Conservation (phyloP, 139 green algal genomes). For the Micractinium conductrix region DNA sequence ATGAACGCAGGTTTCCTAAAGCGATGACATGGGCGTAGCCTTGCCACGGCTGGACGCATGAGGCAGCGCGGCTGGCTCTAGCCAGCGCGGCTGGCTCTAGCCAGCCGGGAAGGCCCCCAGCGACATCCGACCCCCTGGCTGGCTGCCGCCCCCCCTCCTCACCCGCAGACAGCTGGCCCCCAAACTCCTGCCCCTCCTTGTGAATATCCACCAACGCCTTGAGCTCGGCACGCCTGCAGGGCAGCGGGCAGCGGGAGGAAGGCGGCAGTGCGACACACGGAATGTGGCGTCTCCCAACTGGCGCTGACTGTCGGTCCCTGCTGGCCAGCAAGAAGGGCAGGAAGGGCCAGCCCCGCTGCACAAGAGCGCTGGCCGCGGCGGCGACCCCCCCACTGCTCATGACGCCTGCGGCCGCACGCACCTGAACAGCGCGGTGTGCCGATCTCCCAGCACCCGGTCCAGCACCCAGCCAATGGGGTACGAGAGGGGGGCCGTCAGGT, state of each 20-base stretch:
- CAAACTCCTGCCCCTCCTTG: constrained; percentile 72
- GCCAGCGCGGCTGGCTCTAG: no score
- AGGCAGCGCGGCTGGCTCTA: no score
- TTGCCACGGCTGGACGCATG: no score
- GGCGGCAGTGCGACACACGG: neutral
- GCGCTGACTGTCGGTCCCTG: neutral
- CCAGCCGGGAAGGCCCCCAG: no score
- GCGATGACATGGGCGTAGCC: no score
- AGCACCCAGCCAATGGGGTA: constrained; percentile 86
- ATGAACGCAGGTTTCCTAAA: no score
- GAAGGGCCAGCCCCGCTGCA: neutral
- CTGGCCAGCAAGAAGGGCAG: no score
- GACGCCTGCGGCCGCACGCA: no score
- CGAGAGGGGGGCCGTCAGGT: constrained; percentile 50
- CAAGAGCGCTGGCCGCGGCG: no score
- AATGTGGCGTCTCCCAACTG: neutral
- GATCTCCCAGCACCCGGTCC: constrained; percentile 79
- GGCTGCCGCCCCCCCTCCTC: neutral
- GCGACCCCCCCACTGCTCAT: no score
- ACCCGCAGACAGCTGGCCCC: constrained; percentile 63
- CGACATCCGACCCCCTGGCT: no score
- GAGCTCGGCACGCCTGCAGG: constrained; percentile 73
- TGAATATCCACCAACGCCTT: constrained; percentile 92
- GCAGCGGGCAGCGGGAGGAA: neutral
- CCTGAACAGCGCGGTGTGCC: constrained; percentile 78